Conservation (phyloP, 192 early-diverging fungal species). For the Coemansia sp. region DNA sequence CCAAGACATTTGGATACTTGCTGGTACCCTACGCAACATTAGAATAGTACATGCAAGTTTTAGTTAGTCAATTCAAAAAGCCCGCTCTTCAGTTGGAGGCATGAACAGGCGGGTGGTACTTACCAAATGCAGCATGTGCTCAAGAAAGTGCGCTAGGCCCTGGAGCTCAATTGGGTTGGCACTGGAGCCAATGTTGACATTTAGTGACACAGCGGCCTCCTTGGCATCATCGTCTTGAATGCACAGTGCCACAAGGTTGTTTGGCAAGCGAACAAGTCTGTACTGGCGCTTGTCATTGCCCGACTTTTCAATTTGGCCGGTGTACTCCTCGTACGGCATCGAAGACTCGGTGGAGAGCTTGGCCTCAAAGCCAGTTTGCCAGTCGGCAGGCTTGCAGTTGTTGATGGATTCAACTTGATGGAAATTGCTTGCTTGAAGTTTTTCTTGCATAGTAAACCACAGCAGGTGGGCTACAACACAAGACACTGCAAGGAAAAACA, state of each 20-base stretch:
- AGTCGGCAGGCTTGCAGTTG: background rate
- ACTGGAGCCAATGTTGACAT: slow-evolving; percentile 64
- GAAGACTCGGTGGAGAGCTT: background rate
- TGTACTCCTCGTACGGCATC: slow-evolving; percentile 25
- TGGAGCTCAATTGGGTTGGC: slow-evolving; percentile 60
- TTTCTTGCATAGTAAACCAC: too few species aligned
- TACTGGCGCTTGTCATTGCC: slow-evolving; percentile 62
- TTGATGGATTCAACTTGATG: background rate
- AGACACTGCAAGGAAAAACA: too few species aligned
- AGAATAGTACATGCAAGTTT: background rate
- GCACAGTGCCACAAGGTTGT: slow-evolving; percentile 62
- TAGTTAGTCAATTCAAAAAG: background rate
- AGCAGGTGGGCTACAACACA: too few species aligned
- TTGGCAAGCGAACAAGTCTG: slow-evolving; percentile 58
- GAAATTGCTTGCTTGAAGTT: too few species aligned
- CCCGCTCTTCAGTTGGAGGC: too few species aligned
- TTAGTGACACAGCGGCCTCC: slow-evolving; percentile 60
- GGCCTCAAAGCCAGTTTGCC: slow-evolving; percentile 4
- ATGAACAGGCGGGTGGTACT: background rate
- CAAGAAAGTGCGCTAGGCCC: slow-evolving; percentile 71
- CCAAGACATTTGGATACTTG: slow-evolving; percentile 73
- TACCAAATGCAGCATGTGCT: slow-evolving; percentile 69
- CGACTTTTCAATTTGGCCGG: slow-evolving; percentile 44
- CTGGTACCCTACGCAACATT: slow-evolving; percentile 50
- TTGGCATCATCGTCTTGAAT: slow-evolving; percentile 58